These are phyloP conservation scores for Penicillium mononematosum DNA, from an alignment of 495 filamentous ascomycete genomes.

Conservation along the genomic window DNA sequence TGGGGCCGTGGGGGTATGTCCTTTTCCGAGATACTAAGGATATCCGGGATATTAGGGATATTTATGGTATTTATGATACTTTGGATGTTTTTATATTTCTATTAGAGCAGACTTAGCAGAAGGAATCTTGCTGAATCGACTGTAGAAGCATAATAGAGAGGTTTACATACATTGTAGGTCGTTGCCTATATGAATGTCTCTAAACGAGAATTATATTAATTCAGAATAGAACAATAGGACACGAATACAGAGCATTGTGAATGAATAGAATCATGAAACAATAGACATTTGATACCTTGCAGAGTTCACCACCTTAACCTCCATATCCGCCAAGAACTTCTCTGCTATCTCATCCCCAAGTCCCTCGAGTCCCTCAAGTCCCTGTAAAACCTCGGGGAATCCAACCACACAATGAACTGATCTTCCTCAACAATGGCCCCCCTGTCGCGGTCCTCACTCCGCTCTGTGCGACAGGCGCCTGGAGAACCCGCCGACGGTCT, in stretches of 20 bases:
- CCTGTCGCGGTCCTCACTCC: constrained; percentile 39
- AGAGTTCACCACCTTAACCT: background rate
- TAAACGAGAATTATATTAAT: background rate
- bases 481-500: constrained; percentile 21
- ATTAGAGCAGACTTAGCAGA: background rate
- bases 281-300: too few relatives aligned
- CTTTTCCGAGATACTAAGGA: background rate
- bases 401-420: constrained; percentile 5
- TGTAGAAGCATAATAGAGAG: background rate
- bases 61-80: background rate
- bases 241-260: background rate
- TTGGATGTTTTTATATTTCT: background rate
- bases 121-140: background rate
- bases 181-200: background rate
- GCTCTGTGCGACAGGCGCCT: constrained; percentile 35
- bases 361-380: background rate
- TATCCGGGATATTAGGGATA: background rate
- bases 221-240: background rate
- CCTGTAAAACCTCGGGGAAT: background rate
- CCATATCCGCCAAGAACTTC: constrained; percentile 12
- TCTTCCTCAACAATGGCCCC: constrained; percentile 35
- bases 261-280: background rate
- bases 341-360: constrained; percentile 2
- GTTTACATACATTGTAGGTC: background rate
- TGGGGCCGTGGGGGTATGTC: background rate